Percentiles rank a stretch among this genome's conserved stretches.
Conservation (phyloP, 1,284 basidiomycete species). For the Pseudozyma tsukubaensis region DNA sequence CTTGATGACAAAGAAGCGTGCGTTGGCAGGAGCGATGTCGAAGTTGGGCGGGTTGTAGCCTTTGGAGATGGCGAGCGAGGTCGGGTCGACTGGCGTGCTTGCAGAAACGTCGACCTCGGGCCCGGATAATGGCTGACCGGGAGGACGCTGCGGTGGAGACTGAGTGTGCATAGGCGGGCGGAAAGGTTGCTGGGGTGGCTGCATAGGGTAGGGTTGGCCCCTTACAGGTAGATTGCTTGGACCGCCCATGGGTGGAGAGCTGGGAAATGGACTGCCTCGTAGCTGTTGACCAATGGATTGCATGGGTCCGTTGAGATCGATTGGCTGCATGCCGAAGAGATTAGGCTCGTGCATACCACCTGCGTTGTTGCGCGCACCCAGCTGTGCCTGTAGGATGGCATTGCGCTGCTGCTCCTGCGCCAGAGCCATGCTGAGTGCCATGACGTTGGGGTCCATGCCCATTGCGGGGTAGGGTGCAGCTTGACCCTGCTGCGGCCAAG, state of each 20-base stretch:
- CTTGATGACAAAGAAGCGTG: slow-evolving; percentile 67
- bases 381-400: slow-evolving; percentile 49
- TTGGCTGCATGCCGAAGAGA: slow-evolving; percentile 41
- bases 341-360: slow-evolving; percentile 27
- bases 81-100: slow-evolving; percentile 19
- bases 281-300: slow-evolving; percentile 45
- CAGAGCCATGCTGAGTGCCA: slow-evolving; percentile 55
- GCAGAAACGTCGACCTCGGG: not conserved
- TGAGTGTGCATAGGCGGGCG: slow-evolving; percentile 18
- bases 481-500: slow-evolving; percentile 22
- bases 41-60: slow-evolving; percentile 56
- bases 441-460: slow-evolving; percentile 38
- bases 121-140: not conserved
- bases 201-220: slow-evolving; percentile 20
- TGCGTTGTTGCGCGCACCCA: slow-evolving; percentile 29
- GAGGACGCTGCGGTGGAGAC: slow-evolving; percentile 18
- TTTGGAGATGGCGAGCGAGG: slow-evolving; percentile 33
- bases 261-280: slow-evolving; percentile 18
- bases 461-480: slow-evolving; percentile 7
- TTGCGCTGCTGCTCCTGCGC: slow-evolving; percentile 57
- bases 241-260: slow-evolving; percentile 24
- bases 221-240: slow-evolving; percentile 22
- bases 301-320: slow-evolving; percentile 29
- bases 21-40: slow-evolving; percentile 41
- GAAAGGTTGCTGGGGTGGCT: slow-evolving; percentile 18